Base-by-base conservation (phyloP, 1,284 basidiomycete genomes). In the Malassezia obtusa region DNA sequence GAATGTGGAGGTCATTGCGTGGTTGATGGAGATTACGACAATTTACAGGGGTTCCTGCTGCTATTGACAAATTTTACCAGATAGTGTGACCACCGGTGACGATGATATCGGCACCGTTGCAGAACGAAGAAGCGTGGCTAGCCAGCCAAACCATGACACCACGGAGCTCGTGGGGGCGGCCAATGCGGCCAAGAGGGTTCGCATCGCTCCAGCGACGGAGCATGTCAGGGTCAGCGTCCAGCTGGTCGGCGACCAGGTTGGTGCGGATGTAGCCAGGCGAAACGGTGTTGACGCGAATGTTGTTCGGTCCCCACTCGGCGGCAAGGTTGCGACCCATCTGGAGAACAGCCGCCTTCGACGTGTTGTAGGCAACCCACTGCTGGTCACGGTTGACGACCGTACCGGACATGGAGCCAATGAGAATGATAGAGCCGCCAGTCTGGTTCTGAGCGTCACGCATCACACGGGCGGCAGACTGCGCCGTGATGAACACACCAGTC, bases 361-460 rank as follows among this genome's bases (percentile, higher is more conserved):
- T 80, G 75, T 87, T 87, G 77, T 87, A 87, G 17, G 84, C 81
- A 40, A 83, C 79, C 83, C 84, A 87, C n/a, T 82, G 52, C 65
- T 70, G 60, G 75, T 64, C 86, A 75, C 77, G 81, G 77, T 89
- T 89, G 49, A 86, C 86, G 61, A 89, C 83, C 48, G 82, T 83
- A 15, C 86, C 88, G 40, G 84, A 86, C 85, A 90, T 89, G 55
- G 85, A 87, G 21, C 85, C 87, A 62, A 89, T 83, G 59, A 88
- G 75, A 60, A 87, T 80, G 61, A 90, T 87, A 62, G 85, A 87
- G 1, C 86, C 87, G 14, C 79, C 78, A n/a, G 78, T 80, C 6
- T 81, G 80, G 61, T 83, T 85, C 26, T 81, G 78, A 17, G 71
- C 77, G 58, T 67, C 57, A n/a, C n/a, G 22, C 84, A 86, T 87